Base-by-base conservation (phyloP, 2,329 filamentous ascomycete genomes). In the Scolecobasidium constrictum region DNA sequence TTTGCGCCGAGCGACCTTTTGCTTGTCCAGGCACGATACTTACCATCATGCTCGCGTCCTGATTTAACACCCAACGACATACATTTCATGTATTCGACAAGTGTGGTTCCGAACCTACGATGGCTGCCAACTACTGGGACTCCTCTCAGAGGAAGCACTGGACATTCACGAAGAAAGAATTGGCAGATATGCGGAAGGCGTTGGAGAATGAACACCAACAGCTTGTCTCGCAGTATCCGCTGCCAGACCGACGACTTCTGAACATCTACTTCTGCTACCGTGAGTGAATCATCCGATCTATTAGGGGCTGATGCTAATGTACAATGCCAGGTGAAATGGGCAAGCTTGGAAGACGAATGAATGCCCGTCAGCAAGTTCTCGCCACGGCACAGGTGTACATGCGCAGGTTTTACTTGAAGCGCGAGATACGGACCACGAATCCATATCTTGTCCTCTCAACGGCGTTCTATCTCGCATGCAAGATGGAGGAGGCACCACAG, bases 111-210 rank as follows among this genome's bases (percentile, higher is more conserved):
- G n/a, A n/a, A n/a, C n/a, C n/a, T n/a, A 26, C 18, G n/a, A 95
- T 95, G 90, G 86, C 90, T 23, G 85, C 88, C 58, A 95, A 90
- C 64, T 98, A 90, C 67, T 98, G 88, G 88, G 83, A 86, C 50
- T 96, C 92, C 43, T 92, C 86, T 19, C 92, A 98, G 65, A 77
- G 82, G 52, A 82, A 79, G 52, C 77, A 84, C 67, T 98, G 92
- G 92, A 83, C 86, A 44, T 94, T 94, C 63, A 81, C 85, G 37
- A 83, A 86, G 56, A 79, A 86, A 48, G 78, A 88, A 58, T 73
- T 98, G 42, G 75, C 77, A 12, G 72, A 81, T 41, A 77, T 84
- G 59, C 81, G 90, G 44, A 77, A 81, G 57, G 77, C 78, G 54
- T 77, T 94, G 35, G 83, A 85, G 54, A 81, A 87, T 48, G 83